Evolutionary conservation across 306 rosid species (phyloP), one percentile per base, ranked within the genome.

Genomic region (Sesbania bispinosa): DNA sequence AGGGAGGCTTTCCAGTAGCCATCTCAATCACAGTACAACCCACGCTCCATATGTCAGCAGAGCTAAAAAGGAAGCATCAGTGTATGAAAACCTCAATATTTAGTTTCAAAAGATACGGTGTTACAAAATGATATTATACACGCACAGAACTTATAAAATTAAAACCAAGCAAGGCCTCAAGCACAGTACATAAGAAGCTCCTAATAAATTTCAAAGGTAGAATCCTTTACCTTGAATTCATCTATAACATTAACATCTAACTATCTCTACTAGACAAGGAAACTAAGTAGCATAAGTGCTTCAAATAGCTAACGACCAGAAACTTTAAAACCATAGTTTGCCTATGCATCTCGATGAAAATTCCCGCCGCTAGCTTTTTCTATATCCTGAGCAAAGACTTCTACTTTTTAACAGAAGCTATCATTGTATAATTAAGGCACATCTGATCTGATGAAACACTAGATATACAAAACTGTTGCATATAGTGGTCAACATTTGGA

Each of bases 21-120:
- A 95, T 95, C 87, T 95, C 99, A 76, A 95, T 95, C 62, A 95
- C 96, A 24, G 99, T 95, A 78, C 99, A 95, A 23, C 97, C 99
- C 75, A 95, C 99, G 2, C 99, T 92, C 99, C 99, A 95, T 83
- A 95, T 95, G 79, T 95, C 99, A 69, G 99, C 99, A 82, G 99
- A 92, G 80, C 99, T 95, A 74, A 77, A 82, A 51, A 73, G 61
- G 53, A 73, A 64, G 53, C 69, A 54, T 74, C 55, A 70, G 14
- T 39, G 46, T 46, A 62, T 20, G 21, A 42, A 55, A 78, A 66
- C 66, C 79, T 68, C 36, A 32, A 57, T 47, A 30, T 46, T 57
- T 73, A 77, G 51, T 64, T 45, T 36, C 66, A 39, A 79, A 84
- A 42, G 51, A 42, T 43, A 68, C 73, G 48, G 13, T 4, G 21